Percentiles rank a stretch among this genome's conserved stretches.
Evolutionary conservation across 306 rosid genomes (phyloP).

Genomic region (Senna tora): DNA sequence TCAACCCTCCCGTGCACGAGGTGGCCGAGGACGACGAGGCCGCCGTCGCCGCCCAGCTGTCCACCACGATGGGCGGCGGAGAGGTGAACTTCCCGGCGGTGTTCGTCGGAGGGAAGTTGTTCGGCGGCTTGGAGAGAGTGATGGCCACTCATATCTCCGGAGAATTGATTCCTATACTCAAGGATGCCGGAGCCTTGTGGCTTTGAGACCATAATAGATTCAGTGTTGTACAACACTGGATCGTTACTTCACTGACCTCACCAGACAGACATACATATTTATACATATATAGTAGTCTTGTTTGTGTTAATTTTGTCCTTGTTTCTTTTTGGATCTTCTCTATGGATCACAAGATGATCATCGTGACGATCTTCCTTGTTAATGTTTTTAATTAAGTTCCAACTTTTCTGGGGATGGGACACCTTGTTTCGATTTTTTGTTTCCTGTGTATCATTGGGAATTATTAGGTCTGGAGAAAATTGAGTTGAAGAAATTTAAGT

Average conservation of each 20-base stretch:
- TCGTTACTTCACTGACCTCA: too few relatives aligned
- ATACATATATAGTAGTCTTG: background rate
- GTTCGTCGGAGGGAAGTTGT: slow-evolving; percentile 83
- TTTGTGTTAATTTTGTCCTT: background rate
- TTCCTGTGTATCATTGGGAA: background rate
- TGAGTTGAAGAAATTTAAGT: background rate
- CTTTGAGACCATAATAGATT: too few relatives aligned
- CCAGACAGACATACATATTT: too few relatives aligned
- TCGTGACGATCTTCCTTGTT: background rate
- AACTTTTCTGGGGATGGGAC: background rate
- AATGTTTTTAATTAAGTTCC: background rate
- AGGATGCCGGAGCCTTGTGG: slow-evolving; percentile 95
- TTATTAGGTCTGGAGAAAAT: background rate
- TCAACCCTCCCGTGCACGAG: slow-evolving; percentile 73
- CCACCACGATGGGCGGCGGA: background rate
- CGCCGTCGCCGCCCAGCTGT: slow-evolving; percentile 44
- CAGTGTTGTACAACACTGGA: too few relatives aligned
- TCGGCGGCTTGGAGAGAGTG: slow-evolving; percentile 90
- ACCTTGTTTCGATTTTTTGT: background rate
- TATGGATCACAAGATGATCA: background rate
- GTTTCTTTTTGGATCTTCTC: too few relatives aligned
- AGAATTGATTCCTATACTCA: slow-evolving; percentile 81
- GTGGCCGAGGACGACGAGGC: slow-evolving; percentile 62
- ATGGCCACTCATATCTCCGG: slow-evolving; percentile 91
- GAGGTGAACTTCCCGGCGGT: slow-evolving; percentile 75